phyloP scores from a whole-genome alignment of 768 basidiomycete species.

The Boletus speciosus region DNA sequence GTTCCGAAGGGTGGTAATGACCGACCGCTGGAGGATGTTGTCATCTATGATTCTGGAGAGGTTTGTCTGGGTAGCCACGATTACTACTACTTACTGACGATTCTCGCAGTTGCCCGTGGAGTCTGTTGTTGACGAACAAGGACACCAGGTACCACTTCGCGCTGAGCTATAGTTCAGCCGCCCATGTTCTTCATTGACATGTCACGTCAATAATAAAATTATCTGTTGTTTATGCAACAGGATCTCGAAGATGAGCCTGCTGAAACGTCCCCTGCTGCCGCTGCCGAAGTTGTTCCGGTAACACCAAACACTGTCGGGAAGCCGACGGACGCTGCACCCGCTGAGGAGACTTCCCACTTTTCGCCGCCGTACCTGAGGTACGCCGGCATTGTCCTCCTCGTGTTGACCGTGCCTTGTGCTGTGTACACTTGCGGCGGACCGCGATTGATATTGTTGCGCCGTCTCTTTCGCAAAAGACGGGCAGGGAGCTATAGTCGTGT shows the following conservation, averaged over 20 bases:
- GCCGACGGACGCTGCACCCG: not conserved
- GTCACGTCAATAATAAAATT: slow-evolving; percentile 49
- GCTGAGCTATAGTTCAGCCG: slow-evolving; percentile 80
- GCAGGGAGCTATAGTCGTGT: slow-evolving; percentile 45
- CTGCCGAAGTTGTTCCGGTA: slow-evolving; percentile 14
- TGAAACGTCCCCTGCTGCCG: slow-evolving; percentile 11
- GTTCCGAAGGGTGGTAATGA: slow-evolving; percentile 68
- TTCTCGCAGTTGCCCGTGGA: slow-evolving; percentile 50
- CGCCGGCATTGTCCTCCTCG: slow-evolving; percentile 29
- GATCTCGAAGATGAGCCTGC: slow-evolving; percentile 29
- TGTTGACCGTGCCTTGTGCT: slow-evolving; percentile 43
- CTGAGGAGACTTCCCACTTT: slow-evolving; percentile 1
- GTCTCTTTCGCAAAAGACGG: slow-evolving; percentile 36
- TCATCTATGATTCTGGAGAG: slow-evolving; percentile 87
- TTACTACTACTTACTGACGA: slow-evolving; percentile 12
- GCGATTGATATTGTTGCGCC: slow-evolving; percentile 31
- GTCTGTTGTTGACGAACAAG: slow-evolving; percentile 53
- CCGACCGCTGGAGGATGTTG: slow-evolving; percentile 71
- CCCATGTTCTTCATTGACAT: slow-evolving; percentile 31
- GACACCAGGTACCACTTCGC: slow-evolving; percentile 89
- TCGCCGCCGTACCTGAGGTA: slow-evolving; percentile 17
- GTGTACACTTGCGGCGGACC: slow-evolving; percentile 49
- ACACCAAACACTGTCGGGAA: slow-evolving; percentile 3
- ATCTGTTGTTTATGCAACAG: slow-evolving; percentile 49
- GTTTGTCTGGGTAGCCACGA: slow-evolving; percentile 38